phyloP scores from a whole-genome alignment of 2,329 filamentous ascomycete genomes.

The Hypoxylon sp. region DNA sequence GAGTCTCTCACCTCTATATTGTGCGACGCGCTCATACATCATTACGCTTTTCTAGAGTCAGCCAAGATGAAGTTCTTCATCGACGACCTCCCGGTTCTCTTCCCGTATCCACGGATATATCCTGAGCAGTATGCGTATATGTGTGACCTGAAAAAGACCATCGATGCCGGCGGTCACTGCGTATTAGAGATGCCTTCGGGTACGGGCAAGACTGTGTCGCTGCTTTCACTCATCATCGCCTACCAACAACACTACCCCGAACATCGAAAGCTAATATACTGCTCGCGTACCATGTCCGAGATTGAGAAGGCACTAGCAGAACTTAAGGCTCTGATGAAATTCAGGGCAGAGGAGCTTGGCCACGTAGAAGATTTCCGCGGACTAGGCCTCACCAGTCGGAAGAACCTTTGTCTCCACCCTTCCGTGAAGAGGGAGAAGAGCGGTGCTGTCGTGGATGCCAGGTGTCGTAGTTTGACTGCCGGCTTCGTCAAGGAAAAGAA shows the following conservation, averaged over 20 bases:
- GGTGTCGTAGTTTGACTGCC: conserved; percentile 93
- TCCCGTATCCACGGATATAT: conserved; percentile 58
- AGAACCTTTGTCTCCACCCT: conserved; percentile 96
- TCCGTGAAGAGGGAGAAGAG: conserved; percentile 97
- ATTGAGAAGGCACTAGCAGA: conserved; percentile 98
- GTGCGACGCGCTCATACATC: too few species aligned
- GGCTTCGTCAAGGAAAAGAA: conserved; percentile 99
- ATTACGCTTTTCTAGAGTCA: too few species aligned
- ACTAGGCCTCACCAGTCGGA: conserved; percentile 92
- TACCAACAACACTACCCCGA: conserved; percentile 96
- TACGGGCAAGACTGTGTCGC: conserved; percentile 95
- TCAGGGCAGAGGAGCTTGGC: conserved; percentile 89
- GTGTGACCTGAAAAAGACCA: conserved; percentile 87
- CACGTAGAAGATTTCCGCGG: conserved; percentile 93
- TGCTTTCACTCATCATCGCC: conserved; percentile 94
- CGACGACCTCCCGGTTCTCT: conserved; percentile 65
- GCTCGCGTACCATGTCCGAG: conserved; percentile 99
- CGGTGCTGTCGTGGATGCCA: conserved; percentile 91
- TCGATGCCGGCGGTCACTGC: conserved; percentile 94
- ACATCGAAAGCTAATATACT: conserved; percentile 97
- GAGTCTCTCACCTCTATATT: neutral
- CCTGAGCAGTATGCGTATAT: conserved; percentile 83
- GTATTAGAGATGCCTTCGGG: conserved; percentile 99
- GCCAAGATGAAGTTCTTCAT: conserved; percentile 82
- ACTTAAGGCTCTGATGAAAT: conserved; percentile 93